Percentiles rank a stretch among this genome's conserved stretches.
These are phyloP conservation scores for Podaxis pistillaris DNA, from an alignment of 768 basidiomycete genomes.

Conservation along the genomic window DNA sequence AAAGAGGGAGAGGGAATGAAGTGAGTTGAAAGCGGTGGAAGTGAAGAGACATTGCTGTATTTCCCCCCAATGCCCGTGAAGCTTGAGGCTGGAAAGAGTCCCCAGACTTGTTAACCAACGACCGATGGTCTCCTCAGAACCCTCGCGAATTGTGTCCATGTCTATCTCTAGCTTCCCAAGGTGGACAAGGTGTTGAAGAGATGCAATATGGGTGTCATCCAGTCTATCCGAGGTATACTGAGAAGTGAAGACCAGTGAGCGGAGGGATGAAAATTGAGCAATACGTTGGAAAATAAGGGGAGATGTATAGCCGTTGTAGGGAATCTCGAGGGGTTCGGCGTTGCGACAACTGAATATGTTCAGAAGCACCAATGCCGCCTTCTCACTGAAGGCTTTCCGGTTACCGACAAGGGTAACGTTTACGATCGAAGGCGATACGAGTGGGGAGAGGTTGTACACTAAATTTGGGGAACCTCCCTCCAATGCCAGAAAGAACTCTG, in stretches of 20 bases:
- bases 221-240: not conserved
- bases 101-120: not conserved
- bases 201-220: not conserved
- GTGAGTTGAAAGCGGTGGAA: not conserved
- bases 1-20: not conserved
- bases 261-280: not conserved
- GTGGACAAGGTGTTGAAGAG: not conserved
- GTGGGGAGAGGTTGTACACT: not conserved
- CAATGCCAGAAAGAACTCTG: not conserved
- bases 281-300: not conserved
- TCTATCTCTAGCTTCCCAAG: not conserved
- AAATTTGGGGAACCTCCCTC: not conserved
- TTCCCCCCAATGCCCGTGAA: not conserved
- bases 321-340: not conserved
- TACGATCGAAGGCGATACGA: not conserved
- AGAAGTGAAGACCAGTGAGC: not conserved
- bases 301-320: not conserved
- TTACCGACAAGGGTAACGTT: not conserved
- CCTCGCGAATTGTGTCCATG: not conserved
- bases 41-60: not conserved
- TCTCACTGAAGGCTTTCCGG: not conserved
- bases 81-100: not conserved
- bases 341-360: not conserved
- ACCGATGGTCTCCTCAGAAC: not conserved
- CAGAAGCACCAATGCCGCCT: not conserved